Percentiles rank a stretch among this genome's conserved stretches.
Conservation (phyloP, 352 stramenopile genomes). For the Phytophthora crassamura region DNA sequence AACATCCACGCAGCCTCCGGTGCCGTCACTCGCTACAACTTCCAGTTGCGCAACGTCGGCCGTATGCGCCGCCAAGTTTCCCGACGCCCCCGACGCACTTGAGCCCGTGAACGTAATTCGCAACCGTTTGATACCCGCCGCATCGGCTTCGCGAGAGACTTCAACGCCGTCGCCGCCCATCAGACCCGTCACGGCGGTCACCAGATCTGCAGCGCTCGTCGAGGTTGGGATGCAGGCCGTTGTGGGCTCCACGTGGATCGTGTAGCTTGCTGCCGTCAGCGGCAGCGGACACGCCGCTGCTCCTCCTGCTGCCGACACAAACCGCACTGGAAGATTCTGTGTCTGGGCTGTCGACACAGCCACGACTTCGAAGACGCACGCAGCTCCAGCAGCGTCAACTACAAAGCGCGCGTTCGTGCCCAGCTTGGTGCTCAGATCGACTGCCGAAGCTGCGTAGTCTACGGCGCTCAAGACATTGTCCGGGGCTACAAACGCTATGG, state of each 20-base stretch:
- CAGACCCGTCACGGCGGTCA: slow-evolving; percentile 43
- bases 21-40: slow-evolving; percentile 60
- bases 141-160: slow-evolving; percentile 55
- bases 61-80: slow-evolving; percentile 23
- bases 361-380: slow-evolving; percentile 67
- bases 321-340: slow-evolving; percentile 50
- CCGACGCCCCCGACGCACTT: slow-evolving; percentile 52
- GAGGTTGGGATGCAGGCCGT: slow-evolving; percentile 55
- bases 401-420: slow-evolving; percentile 78
- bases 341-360: slow-evolving; percentile 38
- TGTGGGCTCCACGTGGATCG: slow-evolving; percentile 59
- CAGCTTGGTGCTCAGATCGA: slow-evolving; percentile 74
- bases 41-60: slow-evolving; percentile 49
- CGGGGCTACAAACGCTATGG: slow-evolving; percentile 41
- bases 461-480: slow-evolving; percentile 50
- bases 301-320: slow-evolving; percentile 21
- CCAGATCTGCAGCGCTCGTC: slow-evolving; percentile 33
- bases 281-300: slow-evolving; percentile 42
- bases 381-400: slow-evolving; percentile 47
- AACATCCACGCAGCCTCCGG: slow-evolving; percentile 56
- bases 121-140: slow-evolving; percentile 48
- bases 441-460: slow-evolving; percentile 58
- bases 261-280: slow-evolving; percentile 47
- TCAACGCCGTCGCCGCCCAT: slow-evolving; percentile 70
- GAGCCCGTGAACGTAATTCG: slow-evolving; percentile 91